Evolutionary conservation across 129 eudicot species (phyloP).

Genomic region (Oenanthe sinensis): DNA sequence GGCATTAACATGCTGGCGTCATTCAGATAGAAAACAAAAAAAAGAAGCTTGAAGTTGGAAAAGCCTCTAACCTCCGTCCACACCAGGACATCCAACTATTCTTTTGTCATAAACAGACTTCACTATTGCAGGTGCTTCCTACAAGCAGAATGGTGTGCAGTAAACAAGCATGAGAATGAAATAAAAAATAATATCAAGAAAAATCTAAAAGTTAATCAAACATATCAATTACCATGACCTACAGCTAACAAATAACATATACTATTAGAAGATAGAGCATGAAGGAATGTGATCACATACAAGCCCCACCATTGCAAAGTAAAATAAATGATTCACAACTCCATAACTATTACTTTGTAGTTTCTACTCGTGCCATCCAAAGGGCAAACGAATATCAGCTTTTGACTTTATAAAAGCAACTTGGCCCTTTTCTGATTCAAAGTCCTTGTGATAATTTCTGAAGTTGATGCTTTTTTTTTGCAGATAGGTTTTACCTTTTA

Average conservation of each 20-base stretch:
- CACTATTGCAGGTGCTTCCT: slow-evolving; percentile 31
- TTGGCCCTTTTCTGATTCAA: too few relatives aligned
- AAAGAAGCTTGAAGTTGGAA: background rate
- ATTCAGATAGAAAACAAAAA: background rate
- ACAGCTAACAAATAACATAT: background rate
- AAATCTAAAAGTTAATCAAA: background rate
- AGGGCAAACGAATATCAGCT: too few relatives aligned
- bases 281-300: background rate
- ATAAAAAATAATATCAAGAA: background rate
- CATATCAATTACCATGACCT: background rate
- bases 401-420: too few relatives aligned
- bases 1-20: background rate
- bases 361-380: too few relatives aligned
- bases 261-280: background rate
- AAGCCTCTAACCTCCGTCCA: slow-evolving; percentile 22
- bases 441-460: background rate
- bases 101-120: slow-evolving; percentile 28
- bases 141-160: slow-evolving; percentile 2
- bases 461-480: too few relatives aligned
- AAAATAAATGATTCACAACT: background rate
- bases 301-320: background rate
- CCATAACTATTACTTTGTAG: background rate
- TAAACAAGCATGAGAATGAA: background rate
- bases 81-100: slow-evolving; percentile 37
- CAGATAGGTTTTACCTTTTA: too few relatives aligned